A percentile compares a stretch with the other conserved stretches of the same genome.
Evolutionary conservation across 73 alveolate genomes (phyloP).

Genomic region (Symbiodinium pilosum): DNA sequence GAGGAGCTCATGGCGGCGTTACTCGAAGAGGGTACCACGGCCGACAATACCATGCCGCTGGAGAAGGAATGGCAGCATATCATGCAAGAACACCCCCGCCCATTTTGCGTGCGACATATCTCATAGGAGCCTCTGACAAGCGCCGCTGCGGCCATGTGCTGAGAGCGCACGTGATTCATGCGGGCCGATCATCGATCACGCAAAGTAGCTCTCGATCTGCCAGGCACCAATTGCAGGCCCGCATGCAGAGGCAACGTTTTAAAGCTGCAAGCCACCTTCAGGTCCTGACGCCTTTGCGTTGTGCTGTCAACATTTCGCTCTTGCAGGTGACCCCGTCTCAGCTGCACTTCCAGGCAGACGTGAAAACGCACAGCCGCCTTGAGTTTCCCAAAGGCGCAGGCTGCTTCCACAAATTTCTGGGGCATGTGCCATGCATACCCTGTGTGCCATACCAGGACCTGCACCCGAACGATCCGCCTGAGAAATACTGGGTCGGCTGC

Average conservation of each 20-base stretch:
- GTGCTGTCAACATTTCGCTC: background rate
- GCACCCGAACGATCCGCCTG: slow-evolving; percentile 18
- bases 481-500: slow-evolving; percentile 76
- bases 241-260: slow-evolving; percentile 29
- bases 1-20: slow-evolving; percentile 66
- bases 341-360: slow-evolving; percentile 80
- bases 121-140: slow-evolving; percentile 58
- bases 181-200: background rate
- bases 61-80: background rate
- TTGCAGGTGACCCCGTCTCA: slow-evolving; percentile 20
- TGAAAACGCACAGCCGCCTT: slow-evolving; percentile 16
- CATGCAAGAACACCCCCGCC: too few relatives aligned
- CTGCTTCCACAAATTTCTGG: background rate
- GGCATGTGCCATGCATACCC: background rate
- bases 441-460: background rate
- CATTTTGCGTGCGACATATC: too few relatives aligned
- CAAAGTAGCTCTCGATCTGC: background rate
- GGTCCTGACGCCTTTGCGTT: background rate
- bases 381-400: background rate
- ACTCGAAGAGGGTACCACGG: slow-evolving; percentile 21
- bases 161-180: background rate
- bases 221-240: slow-evolving; percentile 72
- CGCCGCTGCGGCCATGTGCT: slow-evolving; percentile 35
- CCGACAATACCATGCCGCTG: slow-evolving; percentile 38
- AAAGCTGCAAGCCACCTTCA: background rate